Evolutionary conservation across 2,329 filamentous ascomycete species (phyloP).

Genomic region (Phaeosphaeriaceae sp.): DNA sequence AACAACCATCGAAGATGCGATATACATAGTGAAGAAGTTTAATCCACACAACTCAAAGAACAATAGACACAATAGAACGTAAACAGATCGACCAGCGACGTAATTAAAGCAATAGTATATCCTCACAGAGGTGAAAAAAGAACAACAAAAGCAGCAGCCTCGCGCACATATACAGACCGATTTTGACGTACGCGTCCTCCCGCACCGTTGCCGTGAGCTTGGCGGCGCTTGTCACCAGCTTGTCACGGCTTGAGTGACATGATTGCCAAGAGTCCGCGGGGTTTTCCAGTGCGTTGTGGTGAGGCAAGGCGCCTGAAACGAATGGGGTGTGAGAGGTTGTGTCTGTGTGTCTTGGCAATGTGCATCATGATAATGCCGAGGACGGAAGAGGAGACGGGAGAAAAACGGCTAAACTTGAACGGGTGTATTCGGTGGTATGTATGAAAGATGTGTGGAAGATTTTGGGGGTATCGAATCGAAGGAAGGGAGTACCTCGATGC

Average conservation of each 20-base stretch:
- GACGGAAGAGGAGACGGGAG: constrained; percentile 11
- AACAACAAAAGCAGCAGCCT: constrained; percentile 6
- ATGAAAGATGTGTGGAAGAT: not conserved
- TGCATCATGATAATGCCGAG: constrained; percentile 23
- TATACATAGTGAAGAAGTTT: constrained; percentile 26
- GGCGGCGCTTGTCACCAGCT: constrained; percentile 14
- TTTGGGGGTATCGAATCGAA: not conserved
- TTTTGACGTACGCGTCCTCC: constrained; percentile 29
- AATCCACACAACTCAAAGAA: not conserved
- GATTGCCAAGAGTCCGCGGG: constrained; percentile 22
- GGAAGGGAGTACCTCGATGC: no score
- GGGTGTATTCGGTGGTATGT: not conserved
- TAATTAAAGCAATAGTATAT: constrained; percentile 1
- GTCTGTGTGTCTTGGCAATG: constrained; percentile 31
- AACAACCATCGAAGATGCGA: constrained; percentile 31
- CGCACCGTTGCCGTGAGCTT: constrained; percentile 21
- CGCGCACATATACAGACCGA: constrained; percentile 24
- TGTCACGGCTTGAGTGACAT: constrained; percentile 28
- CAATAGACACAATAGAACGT: constrained; percentile 6
- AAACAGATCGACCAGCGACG: constrained; percentile 10
- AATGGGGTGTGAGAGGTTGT: constrained; percentile 30
- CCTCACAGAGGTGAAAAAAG: constrained; percentile 1
- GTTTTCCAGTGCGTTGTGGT: constrained; percentile 18
- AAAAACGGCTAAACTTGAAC: not conserved
- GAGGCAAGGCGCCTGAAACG: constrained; percentile 36